These are phyloP conservation scores for Blastocystis sp. DNA, from an alignment of 352 stramenopile species.

Conservation along the genomic window DNA sequence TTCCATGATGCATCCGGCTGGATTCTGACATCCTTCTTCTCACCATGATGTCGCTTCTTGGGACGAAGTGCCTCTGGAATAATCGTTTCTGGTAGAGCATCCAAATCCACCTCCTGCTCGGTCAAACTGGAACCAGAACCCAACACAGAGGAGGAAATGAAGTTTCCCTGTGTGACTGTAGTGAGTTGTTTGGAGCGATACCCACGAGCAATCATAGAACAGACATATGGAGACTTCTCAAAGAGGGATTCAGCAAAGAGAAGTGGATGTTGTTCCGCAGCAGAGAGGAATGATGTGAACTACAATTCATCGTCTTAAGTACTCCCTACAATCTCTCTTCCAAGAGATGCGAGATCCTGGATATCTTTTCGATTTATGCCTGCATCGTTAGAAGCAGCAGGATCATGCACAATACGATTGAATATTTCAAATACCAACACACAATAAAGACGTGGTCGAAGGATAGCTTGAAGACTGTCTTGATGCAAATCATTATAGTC, in stretches of 20 bases:
- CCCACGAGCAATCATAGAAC: background rate
- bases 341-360: background rate
- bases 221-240: background rate
- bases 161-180: background rate
- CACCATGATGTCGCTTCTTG: background rate
- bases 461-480: background rate
- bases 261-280: background rate
- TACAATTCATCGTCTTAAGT: background rate
- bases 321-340: background rate
- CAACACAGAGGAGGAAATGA: background rate
- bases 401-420: slow-evolving; percentile 11
- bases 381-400: background rate
- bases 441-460: background rate
- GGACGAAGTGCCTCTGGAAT: background rate
- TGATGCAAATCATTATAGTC: background rate
- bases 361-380: background rate
- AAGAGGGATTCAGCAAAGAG: slow-evolving; percentile 4
- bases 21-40: background rate
- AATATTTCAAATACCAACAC: background rate
- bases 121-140: background rate
- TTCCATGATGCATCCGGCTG: background rate
- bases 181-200: background rate
- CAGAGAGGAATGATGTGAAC: background rate
- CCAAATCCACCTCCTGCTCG: background rate
- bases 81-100: background rate